These are phyloP conservation scores for Colletotrichum tamarilloi DNA, from an alignment of 2,329 filamentous ascomycete species.

Conservation along the genomic window DNA sequence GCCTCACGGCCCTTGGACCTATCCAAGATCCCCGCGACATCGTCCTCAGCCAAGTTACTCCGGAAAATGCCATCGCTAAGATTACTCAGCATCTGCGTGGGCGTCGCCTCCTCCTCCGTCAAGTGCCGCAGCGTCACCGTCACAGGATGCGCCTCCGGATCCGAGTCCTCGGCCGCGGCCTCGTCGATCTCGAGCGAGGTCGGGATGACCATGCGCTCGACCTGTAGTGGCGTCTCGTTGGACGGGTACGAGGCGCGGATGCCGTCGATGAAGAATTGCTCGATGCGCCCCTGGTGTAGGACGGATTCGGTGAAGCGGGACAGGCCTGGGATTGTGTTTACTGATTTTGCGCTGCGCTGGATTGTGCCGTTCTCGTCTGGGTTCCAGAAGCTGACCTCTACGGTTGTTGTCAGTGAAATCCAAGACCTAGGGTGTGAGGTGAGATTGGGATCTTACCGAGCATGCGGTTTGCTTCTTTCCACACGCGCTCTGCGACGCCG, in stretches of 20 bases:
- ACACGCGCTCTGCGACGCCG: slow-evolving; percentile 71
- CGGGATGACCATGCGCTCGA: slow-evolving; percentile 72
- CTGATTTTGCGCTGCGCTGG: slow-evolving; percentile 68
- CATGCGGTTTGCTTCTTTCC: slow-evolving; percentile 76
- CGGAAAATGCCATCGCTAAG: slow-evolving; percentile 66
- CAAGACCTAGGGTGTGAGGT: no score
- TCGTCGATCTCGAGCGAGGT: slow-evolving; percentile 66
- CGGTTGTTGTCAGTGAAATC: not conserved
- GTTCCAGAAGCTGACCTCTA: slow-evolving; percentile 61
- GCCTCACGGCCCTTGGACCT: slow-evolving; percentile 46
- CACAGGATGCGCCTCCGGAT: slow-evolving; percentile 68
- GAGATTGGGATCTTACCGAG: slow-evolving; percentile 58
- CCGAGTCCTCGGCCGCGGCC: slow-evolving; percentile 56
- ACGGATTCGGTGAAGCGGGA: slow-evolving; percentile 74
- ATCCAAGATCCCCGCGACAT: slow-evolving; percentile 52
- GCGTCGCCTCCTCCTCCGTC: slow-evolving; percentile 67
- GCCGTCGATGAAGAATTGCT: slow-evolving; percentile 73
- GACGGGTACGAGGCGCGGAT: slow-evolving; percentile 60
- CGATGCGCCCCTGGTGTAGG: slow-evolving; percentile 78
- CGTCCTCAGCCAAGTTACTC: slow-evolving; percentile 70
- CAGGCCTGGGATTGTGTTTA: slow-evolving; percentile 71
- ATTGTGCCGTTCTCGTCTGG: slow-evolving; percentile 69
- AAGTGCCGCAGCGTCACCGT: slow-evolving; percentile 69
- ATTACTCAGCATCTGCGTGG: slow-evolving; percentile 43
- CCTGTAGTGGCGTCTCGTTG: slow-evolving; percentile 49